Percentiles rank a stretch among this genome's conserved stretches.
These are phyloP conservation scores for Aspergillus quadrilineatus DNA, from an alignment of 2,329 filamentous ascomycete species.

Conservation along the genomic window DNA sequence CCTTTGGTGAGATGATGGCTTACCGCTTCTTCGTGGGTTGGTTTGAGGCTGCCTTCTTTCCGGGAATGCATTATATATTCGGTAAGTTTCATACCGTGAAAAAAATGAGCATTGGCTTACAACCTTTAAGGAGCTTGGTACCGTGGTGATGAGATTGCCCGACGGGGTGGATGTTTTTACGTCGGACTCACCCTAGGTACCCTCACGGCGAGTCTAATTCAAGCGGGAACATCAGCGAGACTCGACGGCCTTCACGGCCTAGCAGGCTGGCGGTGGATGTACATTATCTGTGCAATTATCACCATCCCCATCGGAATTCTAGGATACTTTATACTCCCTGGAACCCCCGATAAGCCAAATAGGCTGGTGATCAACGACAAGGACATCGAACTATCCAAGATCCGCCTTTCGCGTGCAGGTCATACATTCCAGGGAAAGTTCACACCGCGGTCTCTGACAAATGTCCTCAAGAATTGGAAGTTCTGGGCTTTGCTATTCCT, in stretches of 20 bases:
- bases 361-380: constrained; percentile 46
- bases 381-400: constrained; percentile 49
- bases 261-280: constrained; percentile 58
- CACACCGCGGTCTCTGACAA: constrained; percentile 27
- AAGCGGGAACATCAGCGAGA: constrained; percentile 42
- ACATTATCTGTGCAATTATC: constrained; percentile 55
- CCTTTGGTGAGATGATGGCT: constrained; percentile 52
- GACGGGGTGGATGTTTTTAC: constrained; percentile 55
- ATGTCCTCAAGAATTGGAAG: constrained; percentile 44
- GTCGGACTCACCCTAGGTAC: constrained; percentile 53
- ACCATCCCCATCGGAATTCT: constrained; percentile 56
- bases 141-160: constrained; percentile 47
- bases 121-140: constrained; percentile 46
- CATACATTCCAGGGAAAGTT: constrained; percentile 37
- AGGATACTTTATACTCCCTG: constrained; percentile 54
- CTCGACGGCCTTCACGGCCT: constrained; percentile 49
- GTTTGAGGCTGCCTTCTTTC: constrained; percentile 50
- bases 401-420: constrained; percentile 48
- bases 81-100: constrained; percentile 20
- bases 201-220: constrained; percentile 54
- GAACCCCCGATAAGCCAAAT: constrained; percentile 53
- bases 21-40: constrained; percentile 57
- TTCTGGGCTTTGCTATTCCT: constrained; percentile 54
- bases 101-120: background rate
- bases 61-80: constrained; percentile 38